A percentile compares a stretch with the other conserved stretches of the same genome.
Evolutionary conservation across 306 rosid species (phyloP).

Genomic region (Styphnolobium japonicum): DNA sequence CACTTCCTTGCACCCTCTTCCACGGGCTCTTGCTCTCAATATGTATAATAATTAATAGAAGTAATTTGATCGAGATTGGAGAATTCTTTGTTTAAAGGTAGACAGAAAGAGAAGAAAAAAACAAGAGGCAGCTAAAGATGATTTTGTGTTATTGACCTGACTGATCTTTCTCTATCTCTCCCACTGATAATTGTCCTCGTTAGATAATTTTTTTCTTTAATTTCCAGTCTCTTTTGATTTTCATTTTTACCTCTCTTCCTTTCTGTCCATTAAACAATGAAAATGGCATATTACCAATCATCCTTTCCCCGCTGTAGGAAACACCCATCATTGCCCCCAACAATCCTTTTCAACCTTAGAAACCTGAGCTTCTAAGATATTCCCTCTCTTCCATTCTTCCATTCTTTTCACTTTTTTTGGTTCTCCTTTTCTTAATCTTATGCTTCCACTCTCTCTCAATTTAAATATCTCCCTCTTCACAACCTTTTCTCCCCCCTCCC

Average conservation of each 20-base stretch:
- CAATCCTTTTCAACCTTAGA: slow-evolving; percentile 97
- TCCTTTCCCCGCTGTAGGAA: slow-evolving; percentile 97
- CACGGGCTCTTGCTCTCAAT: slow-evolving; percentile 14
- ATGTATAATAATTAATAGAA: neutral
- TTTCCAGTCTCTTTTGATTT: neutral
- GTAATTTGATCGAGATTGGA: neutral
- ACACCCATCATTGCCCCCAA: slow-evolving; percentile 99
- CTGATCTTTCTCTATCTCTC: neutral
- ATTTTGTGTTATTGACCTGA: slow-evolving; percentile 32
- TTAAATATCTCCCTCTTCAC: slow-evolving; percentile 48
- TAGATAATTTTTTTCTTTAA: no score
- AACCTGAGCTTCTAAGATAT: slow-evolving; percentile 92
- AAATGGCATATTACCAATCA: slow-evolving; percentile 98
- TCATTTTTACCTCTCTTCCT: slow-evolving; percentile 14
- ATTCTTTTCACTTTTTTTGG: slow-evolving; percentile 28
- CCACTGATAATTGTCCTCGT: neutral
- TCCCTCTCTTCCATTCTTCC: slow-evolving; percentile 48
- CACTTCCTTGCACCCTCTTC: slow-evolving; percentile 14
- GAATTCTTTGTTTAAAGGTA: slow-evolving; percentile 22
- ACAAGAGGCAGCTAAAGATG: slow-evolving; percentile 39
- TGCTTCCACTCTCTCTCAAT: slow-evolving; percentile 48
- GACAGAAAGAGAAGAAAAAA: slow-evolving; percentile 30
- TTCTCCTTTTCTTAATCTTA: neutral
- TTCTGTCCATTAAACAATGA: slow-evolving; percentile 83
- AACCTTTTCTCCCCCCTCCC: neutral